A percentile compares a stretch with the other conserved stretches of the same genome.
Evolutionary conservation across 768 basidiomycete genomes (phyloP).

Genomic region (Mycena capillaripes): DNA sequence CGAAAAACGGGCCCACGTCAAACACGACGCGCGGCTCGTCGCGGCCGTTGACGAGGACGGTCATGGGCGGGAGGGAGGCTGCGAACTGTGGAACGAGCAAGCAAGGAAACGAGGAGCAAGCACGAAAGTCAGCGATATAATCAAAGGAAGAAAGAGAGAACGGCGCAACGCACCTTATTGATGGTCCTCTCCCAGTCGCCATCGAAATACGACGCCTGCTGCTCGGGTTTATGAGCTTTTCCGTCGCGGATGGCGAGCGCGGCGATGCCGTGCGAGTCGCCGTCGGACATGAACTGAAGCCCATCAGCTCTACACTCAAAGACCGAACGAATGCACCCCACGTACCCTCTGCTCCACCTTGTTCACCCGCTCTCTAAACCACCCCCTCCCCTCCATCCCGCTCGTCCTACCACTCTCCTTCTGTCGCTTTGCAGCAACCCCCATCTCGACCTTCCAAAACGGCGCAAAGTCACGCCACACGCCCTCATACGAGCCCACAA

Average conservation of each 20-base stretch:
- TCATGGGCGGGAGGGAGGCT: slow-evolving; percentile 24
- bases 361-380: slow-evolving; percentile 29
- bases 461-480: slow-evolving; percentile 28
- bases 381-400: slow-evolving; percentile 19
- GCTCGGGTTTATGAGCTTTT: slow-evolving; percentile 3
- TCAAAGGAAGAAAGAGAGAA: background rate
- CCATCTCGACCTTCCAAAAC: slow-evolving; percentile 23
- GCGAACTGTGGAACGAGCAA: slow-evolving; percentile 19
- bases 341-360: slow-evolving; percentile 13
- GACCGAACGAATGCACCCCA: background rate
- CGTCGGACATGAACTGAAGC: background rate
- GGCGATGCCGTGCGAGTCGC: slow-evolving; percentile 18
- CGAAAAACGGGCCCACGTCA: slow-evolving; percentile 18
- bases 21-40: slow-evolving; percentile 39
- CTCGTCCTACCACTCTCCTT: background rate
- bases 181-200: slow-evolving; percentile 29
- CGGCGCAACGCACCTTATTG: slow-evolving; percentile 14
- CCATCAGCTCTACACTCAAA: background rate
- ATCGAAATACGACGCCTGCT: slow-evolving; percentile 31
- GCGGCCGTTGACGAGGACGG: slow-evolving; percentile 34
- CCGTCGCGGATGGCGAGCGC: slow-evolving; percentile 19
- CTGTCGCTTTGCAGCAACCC: background rate
- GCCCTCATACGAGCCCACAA: slow-evolving; percentile 21
- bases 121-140: background rate
- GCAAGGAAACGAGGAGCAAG: background rate